Evolutionary conservation across 2,329 filamentous ascomycete species (phyloP).

Genomic region (Epichloe gansuensis): DNA sequence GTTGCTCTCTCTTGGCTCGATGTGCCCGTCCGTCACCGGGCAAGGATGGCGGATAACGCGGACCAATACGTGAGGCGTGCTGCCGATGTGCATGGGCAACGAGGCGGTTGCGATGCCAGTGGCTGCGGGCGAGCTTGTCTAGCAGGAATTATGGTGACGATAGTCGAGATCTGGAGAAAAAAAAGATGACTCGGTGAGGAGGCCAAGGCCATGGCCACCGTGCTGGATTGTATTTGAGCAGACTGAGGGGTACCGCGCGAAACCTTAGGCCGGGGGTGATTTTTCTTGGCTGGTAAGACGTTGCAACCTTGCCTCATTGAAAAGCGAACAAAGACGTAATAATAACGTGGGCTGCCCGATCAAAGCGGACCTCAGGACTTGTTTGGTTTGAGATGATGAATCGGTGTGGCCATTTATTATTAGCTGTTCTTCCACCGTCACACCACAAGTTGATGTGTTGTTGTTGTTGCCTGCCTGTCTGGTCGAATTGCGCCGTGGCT

Average conservation of each 20-base stretch:
- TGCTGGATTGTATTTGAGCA: conserved; percentile 29
- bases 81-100: conserved; percentile 11
- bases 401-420: not conserved
- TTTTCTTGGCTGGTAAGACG: conserved; percentile 10
- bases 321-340: conserved; percentile 5
- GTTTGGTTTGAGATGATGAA: not conserved
- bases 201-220: conserved; percentile 21
- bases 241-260: conserved; percentile 26
- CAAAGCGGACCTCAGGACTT: conserved; percentile 3
- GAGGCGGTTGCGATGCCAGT: conserved; percentile 6
- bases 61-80: conserved; percentile 12
- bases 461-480: not conserved
- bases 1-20: not conserved
- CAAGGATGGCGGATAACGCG: conserved; percentile 13
- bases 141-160: conserved; percentile 13
- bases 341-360: conserved; percentile 11
- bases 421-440: not conserved
- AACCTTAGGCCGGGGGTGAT: not conserved
- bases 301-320: conserved; percentile 6
- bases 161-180: conserved; percentile 23
- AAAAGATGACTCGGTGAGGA: conserved; percentile 29
- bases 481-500: not conserved
- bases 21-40: conserved; percentile 4
- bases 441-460: not conserved
- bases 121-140: conserved; percentile 7